Evolutionary conservation across 2,329 filamentous ascomycete genomes (phyloP).

Genomic region (Cladosporium austrohemisphaericum): DNA sequence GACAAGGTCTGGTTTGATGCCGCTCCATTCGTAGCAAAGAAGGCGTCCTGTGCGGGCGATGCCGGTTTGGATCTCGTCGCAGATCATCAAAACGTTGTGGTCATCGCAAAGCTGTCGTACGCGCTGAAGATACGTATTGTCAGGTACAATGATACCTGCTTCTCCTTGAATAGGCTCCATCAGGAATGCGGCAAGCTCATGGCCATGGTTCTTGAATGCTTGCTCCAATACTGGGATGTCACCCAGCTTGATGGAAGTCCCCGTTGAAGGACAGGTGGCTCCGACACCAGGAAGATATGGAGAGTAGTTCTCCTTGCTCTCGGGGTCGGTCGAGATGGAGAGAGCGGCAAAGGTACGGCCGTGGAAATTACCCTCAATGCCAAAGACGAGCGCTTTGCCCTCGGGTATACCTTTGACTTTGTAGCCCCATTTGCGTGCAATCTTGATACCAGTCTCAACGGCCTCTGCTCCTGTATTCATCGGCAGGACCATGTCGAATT

Average conservation of each 20-base stretch:
- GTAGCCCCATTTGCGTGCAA: conserved; percentile 96
- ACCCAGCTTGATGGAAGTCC: conserved; percentile 78
- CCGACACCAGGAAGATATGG: conserved; percentile 93
- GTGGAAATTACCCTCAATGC: conserved; percentile 89
- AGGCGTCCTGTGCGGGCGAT: conserved; percentile 92
- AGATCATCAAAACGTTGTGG: conserved; percentile 93
- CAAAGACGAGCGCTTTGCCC: conserved; percentile 79
- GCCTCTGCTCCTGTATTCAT: conserved; percentile 98
- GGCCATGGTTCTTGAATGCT: conserved; percentile 73
- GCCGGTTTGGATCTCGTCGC: conserved; percentile 97
- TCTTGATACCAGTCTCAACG: conserved; percentile 92
- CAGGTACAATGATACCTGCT: conserved; percentile 91
- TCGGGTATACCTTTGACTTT: conserved; percentile 86
- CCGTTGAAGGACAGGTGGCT: conserved; percentile 69
- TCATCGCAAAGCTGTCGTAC: conserved; percentile 85
- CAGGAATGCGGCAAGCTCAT: conserved; percentile 85
- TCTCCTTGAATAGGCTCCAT: conserved; percentile 97
- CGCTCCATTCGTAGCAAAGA: conserved; percentile 90
- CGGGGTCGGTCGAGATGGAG: conserved; percentile 92
- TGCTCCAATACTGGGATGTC: conserved; percentile 75
- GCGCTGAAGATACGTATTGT: conserved; percentile 77
- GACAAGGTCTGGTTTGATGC: conserved; percentile 91
- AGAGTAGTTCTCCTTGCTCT: conserved; percentile 94
- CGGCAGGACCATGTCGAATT: conserved; percentile 95
- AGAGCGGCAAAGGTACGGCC: conserved; percentile 95